phyloP scores from a whole-genome alignment of 257 asterid species.

The Nicotiana benthamiana region DNA sequence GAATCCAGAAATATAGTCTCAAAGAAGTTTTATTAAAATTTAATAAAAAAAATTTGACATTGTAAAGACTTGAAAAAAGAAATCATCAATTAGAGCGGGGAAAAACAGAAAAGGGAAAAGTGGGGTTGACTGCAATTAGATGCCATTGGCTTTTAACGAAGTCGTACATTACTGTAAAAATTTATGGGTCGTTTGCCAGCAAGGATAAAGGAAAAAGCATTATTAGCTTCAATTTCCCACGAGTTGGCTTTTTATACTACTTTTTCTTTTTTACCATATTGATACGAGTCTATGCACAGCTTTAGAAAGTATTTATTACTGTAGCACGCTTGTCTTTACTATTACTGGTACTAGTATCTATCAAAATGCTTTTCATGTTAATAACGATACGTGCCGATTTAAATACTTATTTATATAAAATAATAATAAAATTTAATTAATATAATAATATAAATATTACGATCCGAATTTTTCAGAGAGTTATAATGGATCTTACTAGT shows the following conservation, averaged over 20 bases:
- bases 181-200: background rate
- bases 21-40: too few species aligned
- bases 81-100: background rate
- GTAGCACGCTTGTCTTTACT: background rate
- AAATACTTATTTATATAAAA: too few species aligned
- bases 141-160: constrained; percentile 9
- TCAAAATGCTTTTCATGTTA: too few species aligned
- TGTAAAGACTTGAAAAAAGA: background rate
- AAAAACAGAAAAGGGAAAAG: constrained; percentile 9
- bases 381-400: too few species aligned
- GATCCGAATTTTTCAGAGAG: too few species aligned
- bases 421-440: too few species aligned
- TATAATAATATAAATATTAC: too few species aligned
- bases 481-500: too few species aligned
- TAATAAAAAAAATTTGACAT: background rate
- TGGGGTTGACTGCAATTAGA: constrained; percentile 24
- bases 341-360: too few species aligned
- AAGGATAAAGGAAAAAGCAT: background rate
- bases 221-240: constrained; percentile 6
- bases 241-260: background rate
- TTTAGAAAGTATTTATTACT: background rate
- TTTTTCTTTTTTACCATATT: background rate
- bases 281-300: background rate
- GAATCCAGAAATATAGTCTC: background rate
- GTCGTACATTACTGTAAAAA: background rate